Conservation (phyloP, 805 yeast genomes). For the Isabelozyma rhagii region DNA sequence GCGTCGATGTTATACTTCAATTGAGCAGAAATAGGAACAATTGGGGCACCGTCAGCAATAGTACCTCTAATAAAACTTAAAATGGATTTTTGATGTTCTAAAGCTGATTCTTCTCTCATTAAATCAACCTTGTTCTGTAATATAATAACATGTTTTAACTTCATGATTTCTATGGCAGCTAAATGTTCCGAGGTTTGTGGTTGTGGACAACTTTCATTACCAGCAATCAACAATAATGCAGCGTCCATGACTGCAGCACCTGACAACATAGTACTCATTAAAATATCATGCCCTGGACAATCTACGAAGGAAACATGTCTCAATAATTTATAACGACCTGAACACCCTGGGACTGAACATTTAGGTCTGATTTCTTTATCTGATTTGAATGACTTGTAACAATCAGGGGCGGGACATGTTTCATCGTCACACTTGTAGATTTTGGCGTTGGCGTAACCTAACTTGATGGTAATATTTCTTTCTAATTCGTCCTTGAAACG, state of each 20-base stretch:
- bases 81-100: slow-evolving; percentile 92
- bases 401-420: slow-evolving; percentile 87
- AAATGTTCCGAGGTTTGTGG: slow-evolving; percentile 99
- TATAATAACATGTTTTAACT: slow-evolving; percentile 91
- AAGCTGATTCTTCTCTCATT: slow-evolving; percentile 95
- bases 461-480: slow-evolving; percentile 96
- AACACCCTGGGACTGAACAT: slow-evolving; percentile 83
- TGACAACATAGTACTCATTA: slow-evolving; percentile 99
- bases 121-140: slow-evolving; percentile 97
- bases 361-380: slow-evolving; percentile 94
- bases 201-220: slow-evolving; percentile 99
- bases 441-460: slow-evolving; percentile 98
- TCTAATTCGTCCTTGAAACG: slow-evolving; percentile 98
- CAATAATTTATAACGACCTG: slow-evolving; percentile 82
- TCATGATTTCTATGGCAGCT: slow-evolving; percentile 99
- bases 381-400: slow-evolving; percentile 91
- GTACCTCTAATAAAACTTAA: slow-evolving; percentile 94
- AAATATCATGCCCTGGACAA: slow-evolving; percentile 99
- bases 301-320: slow-evolving; percentile 99
- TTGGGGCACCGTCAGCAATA: slow-evolving; percentile 98
- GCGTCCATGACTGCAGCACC: slow-evolving; percentile 99
- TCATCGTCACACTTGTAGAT: slow-evolving; percentile 89
- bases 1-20: slow-evolving; percentile 98
- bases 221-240: slow-evolving; percentile 91
- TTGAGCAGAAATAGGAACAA: slow-evolving; percentile 98